Base-by-base conservation (phyloP, 164 flowering plant genomes). In the Magnolia kwangsiensis region DNA sequence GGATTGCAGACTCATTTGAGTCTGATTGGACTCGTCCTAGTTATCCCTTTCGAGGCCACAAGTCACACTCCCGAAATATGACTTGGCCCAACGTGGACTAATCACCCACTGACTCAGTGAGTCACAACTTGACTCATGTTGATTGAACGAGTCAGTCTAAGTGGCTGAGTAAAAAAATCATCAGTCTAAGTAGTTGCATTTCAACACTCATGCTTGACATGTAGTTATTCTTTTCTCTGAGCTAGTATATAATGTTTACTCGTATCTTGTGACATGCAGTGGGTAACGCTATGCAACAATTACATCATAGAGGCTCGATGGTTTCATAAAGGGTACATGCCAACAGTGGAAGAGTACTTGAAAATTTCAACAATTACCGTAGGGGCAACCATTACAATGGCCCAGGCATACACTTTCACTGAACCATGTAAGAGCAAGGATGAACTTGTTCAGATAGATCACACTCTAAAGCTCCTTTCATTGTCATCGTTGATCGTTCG, bases 261-360 rank as follows among this genome's bases (percentile, higher is more conserved):
- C 27, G 7, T 73, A 2, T 21, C 9, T 14, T 78, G 3, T 19
- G 69, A 4, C 9, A 5, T 37, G 16, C 58, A 87, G 89, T 89
- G 90, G 89, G 78, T 76, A 72, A 82, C 74, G 19, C 78, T 83
- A 65, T 86, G 89, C 49, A 80, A 82, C 55, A 37, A 87, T 21
- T 65, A 83, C 75, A 29, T 82, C 6, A 74, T 72, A 77, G 91
- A 87, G 71, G 88, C 91, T 69, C 79, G 79, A 68, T 89, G 91
- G 90, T 75, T 77, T 50, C 71, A 74, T 64, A 74, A 11, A 21
- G 85, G 84, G 5, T 63, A 85, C 29, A 82, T 73, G 4, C 87
- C 91, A 69, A 67, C 83, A 0, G 69, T 86, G 7, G 51, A 79
- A 20, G 90, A 89, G 76, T 86, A 89, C 24, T 20, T 87, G 16